Evolutionary conservation across 495 filamentous ascomycete genomes (phyloP).

Genomic region (Chaetomidium leptoderma): DNA sequence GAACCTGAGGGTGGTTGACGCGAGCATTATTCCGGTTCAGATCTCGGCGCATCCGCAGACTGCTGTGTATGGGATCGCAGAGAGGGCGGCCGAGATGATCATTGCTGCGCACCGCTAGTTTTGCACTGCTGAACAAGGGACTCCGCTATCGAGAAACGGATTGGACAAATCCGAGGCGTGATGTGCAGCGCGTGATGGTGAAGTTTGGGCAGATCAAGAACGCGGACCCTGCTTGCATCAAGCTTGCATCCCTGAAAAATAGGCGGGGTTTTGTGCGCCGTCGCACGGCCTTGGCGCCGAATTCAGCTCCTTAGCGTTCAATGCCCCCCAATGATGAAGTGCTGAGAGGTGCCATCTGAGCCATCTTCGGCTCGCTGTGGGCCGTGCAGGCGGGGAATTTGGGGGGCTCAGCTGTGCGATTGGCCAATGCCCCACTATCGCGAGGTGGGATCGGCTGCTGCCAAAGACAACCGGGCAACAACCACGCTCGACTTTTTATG

Average conservation of each 20-base stretch:
- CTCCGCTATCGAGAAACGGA: no score
- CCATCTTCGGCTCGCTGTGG: background rate
- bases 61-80: constrained; percentile 37
- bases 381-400: constrained; percentile 1
- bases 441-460: background rate
- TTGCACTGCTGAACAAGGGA: no score
- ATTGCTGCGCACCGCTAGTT: no score
- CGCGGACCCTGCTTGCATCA: background rate
- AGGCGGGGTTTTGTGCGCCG: constrained; percentile 1
- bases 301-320: background rate
- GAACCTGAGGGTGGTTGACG: constrained; percentile 36
- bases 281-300: constrained; percentile 3
- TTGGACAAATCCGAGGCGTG: background rate
- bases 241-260: background rate
- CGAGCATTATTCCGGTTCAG: constrained; percentile 32
- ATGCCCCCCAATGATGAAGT: background rate
- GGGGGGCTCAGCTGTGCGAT: background rate
- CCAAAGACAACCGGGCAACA: constrained; percentile 4
- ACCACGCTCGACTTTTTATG: background rate
- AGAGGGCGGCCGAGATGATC: constrained; percentile 39
- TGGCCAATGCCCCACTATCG: constrained; percentile 4
- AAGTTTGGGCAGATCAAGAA: background rate
- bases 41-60: constrained; percentile 35
- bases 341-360: no score
- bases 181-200: background rate